phyloP scores from a whole-genome alignment of 352 stramenopile species.

The Pythium phragmiticola region DNA sequence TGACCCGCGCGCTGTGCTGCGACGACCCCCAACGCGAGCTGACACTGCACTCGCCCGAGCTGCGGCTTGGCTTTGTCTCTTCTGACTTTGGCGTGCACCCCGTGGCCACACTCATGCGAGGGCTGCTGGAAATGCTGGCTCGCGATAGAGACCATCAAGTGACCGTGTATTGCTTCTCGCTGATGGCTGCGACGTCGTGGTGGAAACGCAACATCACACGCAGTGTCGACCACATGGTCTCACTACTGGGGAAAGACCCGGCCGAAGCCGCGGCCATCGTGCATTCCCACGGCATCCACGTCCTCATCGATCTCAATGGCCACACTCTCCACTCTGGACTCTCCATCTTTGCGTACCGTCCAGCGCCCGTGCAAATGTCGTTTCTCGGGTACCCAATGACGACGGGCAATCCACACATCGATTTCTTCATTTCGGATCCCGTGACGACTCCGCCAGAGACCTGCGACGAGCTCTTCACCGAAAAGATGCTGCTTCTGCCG shows the following conservation, averaged over 20 bases:
- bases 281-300: slow-evolving; percentile 53
- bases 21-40: slow-evolving; percentile 1
- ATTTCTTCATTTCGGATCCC: slow-evolving; percentile 66
- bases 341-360: slow-evolving; percentile 55
- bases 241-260: slow-evolving; percentile 54
- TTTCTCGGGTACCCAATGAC: slow-evolving; percentile 83
- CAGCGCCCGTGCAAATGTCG: slow-evolving; percentile 62
- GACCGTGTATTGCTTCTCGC: slow-evolving; percentile 73
- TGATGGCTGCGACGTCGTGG: slow-evolving; percentile 61
- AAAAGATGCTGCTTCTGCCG: slow-evolving; percentile 73
- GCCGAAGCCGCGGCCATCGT: slow-evolving; percentile 49
- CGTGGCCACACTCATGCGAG: slow-evolving; percentile 64
- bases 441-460: slow-evolving; percentile 51
- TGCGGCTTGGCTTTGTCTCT: slow-evolving; percentile 72
- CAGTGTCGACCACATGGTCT: slow-evolving; percentile 66
- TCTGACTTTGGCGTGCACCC: slow-evolving; percentile 85
- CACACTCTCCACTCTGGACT: slow-evolving; percentile 81
- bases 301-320: slow-evolving; percentile 83
- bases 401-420: slow-evolving; percentile 54
- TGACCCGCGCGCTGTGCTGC: slow-evolving; percentile 10
- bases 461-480: slow-evolving; percentile 43
- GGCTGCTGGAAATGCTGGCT: slow-evolving; percentile 54
- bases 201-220: slow-evolving; percentile 81
- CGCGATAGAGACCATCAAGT: slow-evolving; percentile 25
- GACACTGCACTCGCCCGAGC: slow-evolving; percentile 29